Percentiles rank a stretch among this genome's conserved stretches.
Conservation (phyloP, 306 rosid genomes). For the Cicer arietinum region DNA sequence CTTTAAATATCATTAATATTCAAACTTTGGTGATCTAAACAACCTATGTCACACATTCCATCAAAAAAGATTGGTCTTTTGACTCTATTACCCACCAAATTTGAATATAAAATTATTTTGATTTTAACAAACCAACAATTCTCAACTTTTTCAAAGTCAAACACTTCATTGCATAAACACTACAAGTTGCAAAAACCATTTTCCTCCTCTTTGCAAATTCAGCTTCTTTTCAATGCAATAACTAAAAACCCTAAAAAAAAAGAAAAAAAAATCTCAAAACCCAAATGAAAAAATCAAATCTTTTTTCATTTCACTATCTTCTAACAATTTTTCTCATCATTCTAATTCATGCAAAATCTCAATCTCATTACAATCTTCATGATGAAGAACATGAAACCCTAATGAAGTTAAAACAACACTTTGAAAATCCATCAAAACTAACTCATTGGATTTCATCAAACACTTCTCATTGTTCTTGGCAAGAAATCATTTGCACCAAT, state of each 20-base stretch:
- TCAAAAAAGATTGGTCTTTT: background rate
- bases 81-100: conserved; percentile 24
- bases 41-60: background rate
- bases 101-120: background rate
- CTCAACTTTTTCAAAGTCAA: conserved; percentile 4
- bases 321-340: conserved; percentile 38
- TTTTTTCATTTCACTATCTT: conserved; percentile 21
- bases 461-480: conserved; percentile 65
- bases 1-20: background rate
- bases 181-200: conserved; percentile 24
- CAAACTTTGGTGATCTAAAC: background rate
- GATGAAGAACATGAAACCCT: conserved; percentile 58
- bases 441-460: conserved; percentile 60
- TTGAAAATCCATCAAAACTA: conserved; percentile 51
- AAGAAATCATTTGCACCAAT: conserved; percentile 57
- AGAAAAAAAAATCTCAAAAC: background rate
- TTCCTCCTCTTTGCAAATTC: conserved; percentile 1
- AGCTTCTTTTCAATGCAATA: conserved; percentile 3
- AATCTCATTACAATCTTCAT: conserved; percentile 54
- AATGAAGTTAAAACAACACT: conserved; percentile 51
- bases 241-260: background rate
- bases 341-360: conserved; percentile 45
- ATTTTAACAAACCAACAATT: conserved; percentile 15
- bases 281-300: conserved; percentile 46
- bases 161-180: background rate